Evolutionary conservation across 1,139 yeast species (phyloP).

Genomic region (Saccharomycopsis hybrid): DNA sequence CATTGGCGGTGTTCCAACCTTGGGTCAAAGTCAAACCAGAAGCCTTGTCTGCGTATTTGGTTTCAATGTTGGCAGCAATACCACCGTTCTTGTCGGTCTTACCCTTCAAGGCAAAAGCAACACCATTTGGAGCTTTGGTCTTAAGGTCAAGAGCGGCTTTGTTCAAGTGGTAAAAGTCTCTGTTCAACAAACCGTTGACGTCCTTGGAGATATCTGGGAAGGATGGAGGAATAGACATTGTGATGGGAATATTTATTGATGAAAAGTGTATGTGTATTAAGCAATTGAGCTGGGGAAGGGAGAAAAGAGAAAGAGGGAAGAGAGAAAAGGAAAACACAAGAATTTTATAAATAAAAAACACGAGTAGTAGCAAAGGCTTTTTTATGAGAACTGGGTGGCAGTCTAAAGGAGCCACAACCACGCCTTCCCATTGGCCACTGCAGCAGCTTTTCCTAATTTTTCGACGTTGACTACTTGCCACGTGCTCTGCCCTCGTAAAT

Average conservation of each 20-base stretch:
- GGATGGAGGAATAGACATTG: constrained; percentile 59
- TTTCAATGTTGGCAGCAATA: constrained; percentile 84
- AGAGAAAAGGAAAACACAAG: not conserved
- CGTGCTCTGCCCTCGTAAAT: too few species aligned
- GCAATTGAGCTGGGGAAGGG: constrained; percentile 12
- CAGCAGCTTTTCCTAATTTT: too few species aligned
- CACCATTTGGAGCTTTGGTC: constrained; percentile 95
- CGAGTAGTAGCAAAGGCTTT: too few species aligned
- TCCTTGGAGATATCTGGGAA: constrained; percentile 87
- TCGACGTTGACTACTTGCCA: too few species aligned
- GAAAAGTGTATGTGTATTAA: constrained; percentile 18
- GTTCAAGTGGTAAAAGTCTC: constrained; percentile 88
- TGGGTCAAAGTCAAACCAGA: constrained; percentile 91
- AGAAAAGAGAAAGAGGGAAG: not conserved
- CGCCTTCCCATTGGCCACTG: too few species aligned
- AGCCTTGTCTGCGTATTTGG: constrained; percentile 89
- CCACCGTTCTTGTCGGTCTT: constrained; percentile 79
- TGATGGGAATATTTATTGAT: constrained; percentile 22
- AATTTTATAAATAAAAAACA: too few species aligned
- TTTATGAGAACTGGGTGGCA: too few species aligned
- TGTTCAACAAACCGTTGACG: constrained; percentile 81
- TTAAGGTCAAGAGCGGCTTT: constrained; percentile 85
- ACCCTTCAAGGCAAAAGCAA: constrained; percentile 90
- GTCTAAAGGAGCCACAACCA: too few species aligned
- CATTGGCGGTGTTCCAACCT: constrained; percentile 96